Evolutionary conservation across 2,329 filamentous ascomycete species (phyloP).

Genomic region (Botryotinia convoluta): DNA sequence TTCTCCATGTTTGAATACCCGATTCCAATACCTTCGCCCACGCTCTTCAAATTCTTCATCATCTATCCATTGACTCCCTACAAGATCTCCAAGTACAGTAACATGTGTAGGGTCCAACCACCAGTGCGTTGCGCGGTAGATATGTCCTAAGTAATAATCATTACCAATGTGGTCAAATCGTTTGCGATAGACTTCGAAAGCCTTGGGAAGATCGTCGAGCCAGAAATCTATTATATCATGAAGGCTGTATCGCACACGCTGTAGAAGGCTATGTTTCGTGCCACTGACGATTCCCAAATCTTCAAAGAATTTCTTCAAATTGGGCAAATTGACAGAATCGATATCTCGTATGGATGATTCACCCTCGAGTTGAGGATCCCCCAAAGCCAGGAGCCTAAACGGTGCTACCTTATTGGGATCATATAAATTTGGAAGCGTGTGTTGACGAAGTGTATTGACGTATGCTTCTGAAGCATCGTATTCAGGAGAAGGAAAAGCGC

Average conservation of each 20-base stretch:
- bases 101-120: conserved; percentile 84
- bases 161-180: conserved; percentile 86
- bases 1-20: conserved; percentile 69
- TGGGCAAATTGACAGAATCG: conserved; percentile 53
- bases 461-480: conserved; percentile 31
- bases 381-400: conserved; percentile 83
- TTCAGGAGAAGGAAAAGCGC: conserved; percentile 66
- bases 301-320: conserved; percentile 44
- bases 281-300: conserved; percentile 37
- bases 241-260: conserved; percentile 50
- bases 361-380: conserved; percentile 91
- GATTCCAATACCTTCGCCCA: conserved; percentile 73
- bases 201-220: conserved; percentile 65
- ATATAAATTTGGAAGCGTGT: conserved; percentile 28
- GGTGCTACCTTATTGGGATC: conserved; percentile 52
- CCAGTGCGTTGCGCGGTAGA: conserved; percentile 81
- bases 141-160: conserved; percentile 90
- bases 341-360: conserved; percentile 74
- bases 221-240: conserved; percentile 61
- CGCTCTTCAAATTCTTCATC: conserved; percentile 79
- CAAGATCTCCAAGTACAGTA: conserved; percentile 81
- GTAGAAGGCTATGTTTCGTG: conserved; percentile 48
- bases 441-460: conserved; percentile 31
- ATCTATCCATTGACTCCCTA: conserved; percentile 93
- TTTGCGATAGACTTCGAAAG: conserved; percentile 69